Conservation (phyloP, 1,284 basidiomycete genomes). For the Taiwanofungus camphoratus region DNA sequence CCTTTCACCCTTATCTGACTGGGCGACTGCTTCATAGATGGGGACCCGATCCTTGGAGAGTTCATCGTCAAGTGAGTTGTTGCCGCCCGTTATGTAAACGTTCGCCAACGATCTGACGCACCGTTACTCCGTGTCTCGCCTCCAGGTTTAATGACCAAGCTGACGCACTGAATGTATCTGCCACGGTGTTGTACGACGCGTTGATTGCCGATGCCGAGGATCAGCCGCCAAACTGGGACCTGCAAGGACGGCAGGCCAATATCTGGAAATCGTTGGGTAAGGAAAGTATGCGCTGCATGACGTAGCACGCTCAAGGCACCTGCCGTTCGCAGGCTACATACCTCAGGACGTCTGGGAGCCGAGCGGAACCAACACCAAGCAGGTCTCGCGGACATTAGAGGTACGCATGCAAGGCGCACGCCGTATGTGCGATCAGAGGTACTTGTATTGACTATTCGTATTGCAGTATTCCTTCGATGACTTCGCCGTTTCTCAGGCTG, state of each 20-base stretch:
- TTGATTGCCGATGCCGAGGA: constrained; percentile 55
- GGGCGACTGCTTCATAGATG: constrained; percentile 39
- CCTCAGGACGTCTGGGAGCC: constrained; percentile 45
- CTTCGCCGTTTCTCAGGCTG: constrained; percentile 60
- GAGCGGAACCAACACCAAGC: constrained; percentile 54
- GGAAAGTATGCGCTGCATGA: neutral
- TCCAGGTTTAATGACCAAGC: constrained; percentile 45
- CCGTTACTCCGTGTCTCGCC: neutral
- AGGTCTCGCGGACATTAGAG: constrained; percentile 56
- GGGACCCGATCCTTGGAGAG: constrained; percentile 57
- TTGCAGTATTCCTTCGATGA: constrained; percentile 53
- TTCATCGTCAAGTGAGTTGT: constrained; percentile 57
- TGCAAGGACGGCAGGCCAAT: constrained; percentile 56
- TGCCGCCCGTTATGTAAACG: neutral
- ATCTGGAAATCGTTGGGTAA: constrained; percentile 43
- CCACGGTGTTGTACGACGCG: constrained; percentile 44
- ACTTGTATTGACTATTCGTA: neutral
- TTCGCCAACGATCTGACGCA: neutral
- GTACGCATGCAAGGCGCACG: constrained; percentile 24
- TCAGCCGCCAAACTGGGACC: constrained; percentile 55
- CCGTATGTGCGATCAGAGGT: neutral
- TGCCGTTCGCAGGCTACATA: constrained; percentile 37
- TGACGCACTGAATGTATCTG: constrained; percentile 39
- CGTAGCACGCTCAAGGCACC: neutral
- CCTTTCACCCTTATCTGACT: too few species aligned